Evolutionary conservation across 176 grass and related monocot genomes (phyloP), one percentile per base, ranked within the genome.

Genomic region (Oryza coarctata): DNA sequence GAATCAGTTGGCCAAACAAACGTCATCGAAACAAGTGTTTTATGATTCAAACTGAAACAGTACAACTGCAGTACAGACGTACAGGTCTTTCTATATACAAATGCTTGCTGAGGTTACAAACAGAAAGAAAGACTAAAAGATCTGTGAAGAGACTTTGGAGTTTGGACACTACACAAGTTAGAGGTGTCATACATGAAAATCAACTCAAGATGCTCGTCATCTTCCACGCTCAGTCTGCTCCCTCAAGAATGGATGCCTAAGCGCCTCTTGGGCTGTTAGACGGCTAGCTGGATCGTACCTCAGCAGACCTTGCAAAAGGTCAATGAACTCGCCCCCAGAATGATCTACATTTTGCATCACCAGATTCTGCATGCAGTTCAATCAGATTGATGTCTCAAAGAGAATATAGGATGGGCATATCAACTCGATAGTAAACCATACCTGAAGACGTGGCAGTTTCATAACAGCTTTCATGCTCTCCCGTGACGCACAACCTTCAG

Each of bases 381-480:
- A 40, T 80, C 20, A 74, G 26, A 25, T 52, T 41, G 29, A 31
- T 8, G 9, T 38, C 12, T 23, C 28, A 65, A 18, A 64, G 12
- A 73, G 3, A 25, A 18, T 52, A 38, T 52, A 38, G 5, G 9
- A 60, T 77, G 4, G 3, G 10, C 13, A 33, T 25, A 18, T 33
- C 2, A 30, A 26, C 2, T 6, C 14, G 39, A 15, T 30, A 67
- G 13, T 14, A 7, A 65, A 55, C 3, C 10, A 40, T 92, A 95
- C 91, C 87, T 95, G 93, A 33, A 99, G 91, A 6, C 70, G 78
- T 3, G 91, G 69, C 18, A 94, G 76, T 78, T 93, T 99, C 67
- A 87, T 85, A 64, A 99, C 93, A 28, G 91, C 89, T 85, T 89
- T 90, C 80, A 99, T 92, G 60, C 96, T 99, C 23, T 99, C 91